Conservation (phyloP, 768 basidiomycete genomes). For the Brasilioporus rufonigricans region DNA sequence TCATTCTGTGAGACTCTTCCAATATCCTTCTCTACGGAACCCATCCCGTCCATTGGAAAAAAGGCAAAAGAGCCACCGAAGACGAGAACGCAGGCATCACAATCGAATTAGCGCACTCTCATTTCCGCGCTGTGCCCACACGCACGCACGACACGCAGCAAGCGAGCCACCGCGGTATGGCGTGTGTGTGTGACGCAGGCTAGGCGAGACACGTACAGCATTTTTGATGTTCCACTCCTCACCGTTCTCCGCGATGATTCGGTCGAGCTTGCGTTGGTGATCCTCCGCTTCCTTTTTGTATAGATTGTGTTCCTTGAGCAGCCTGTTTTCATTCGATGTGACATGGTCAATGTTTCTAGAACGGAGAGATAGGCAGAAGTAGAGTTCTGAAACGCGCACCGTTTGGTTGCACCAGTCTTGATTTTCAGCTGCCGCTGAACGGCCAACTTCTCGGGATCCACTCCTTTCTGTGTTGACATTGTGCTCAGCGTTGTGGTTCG, state of each 20-base stretch:
- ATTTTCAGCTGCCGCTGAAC: constrained; percentile 72
- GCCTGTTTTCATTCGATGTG: constrained; percentile 36
- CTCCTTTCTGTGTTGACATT: constrained; percentile 17
- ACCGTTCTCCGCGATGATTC: constrained; percentile 54
- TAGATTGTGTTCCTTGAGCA: constrained; percentile 63
- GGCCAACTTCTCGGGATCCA: constrained; percentile 27
- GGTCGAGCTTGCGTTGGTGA: constrained; percentile 57
- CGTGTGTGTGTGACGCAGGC: constrained; percentile 1
- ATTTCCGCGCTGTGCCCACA: constrained; percentile 30
- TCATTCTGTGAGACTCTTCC: constrained; percentile 82
- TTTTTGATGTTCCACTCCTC: constrained; percentile 81
- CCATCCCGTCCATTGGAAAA: constrained; percentile 1
- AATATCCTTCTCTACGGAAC: constrained; percentile 55
- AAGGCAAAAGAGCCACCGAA: constrained; percentile 14
- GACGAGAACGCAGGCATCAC: constrained; percentile 7
- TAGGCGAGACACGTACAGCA: constrained; percentile 47
- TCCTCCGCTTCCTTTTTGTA: constrained; percentile 68
- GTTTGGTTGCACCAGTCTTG: constrained; percentile 62
- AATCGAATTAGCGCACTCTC: constrained; percentile 23
- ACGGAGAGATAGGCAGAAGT: constrained; percentile 16
- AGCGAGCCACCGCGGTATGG: background rate
- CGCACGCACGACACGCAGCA: constrained; percentile 18
- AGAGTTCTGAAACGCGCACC: constrained; percentile 42
- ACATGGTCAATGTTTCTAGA: constrained; percentile 9
- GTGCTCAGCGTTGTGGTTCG: constrained; percentile 10